phyloP scores from a whole-genome alignment of 768 basidiomycete genomes.

The Rhizopogon sp. region DNA sequence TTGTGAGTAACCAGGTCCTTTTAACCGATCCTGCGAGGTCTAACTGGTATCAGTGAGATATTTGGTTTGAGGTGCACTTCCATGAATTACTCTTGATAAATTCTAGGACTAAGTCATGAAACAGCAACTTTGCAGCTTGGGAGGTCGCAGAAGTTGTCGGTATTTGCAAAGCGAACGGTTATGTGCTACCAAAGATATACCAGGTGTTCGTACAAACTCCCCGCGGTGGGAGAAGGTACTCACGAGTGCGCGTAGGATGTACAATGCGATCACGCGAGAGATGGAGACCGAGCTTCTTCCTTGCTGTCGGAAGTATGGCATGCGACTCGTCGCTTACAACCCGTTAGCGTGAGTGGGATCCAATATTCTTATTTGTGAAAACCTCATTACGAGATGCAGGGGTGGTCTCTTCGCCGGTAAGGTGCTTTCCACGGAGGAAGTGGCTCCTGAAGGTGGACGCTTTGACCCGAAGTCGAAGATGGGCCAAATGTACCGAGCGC shows the following conservation, averaged over 20 bases:
- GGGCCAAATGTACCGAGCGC: constrained; percentile 41
- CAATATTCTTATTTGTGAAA: not conserved
- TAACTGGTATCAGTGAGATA: constrained; percentile 34
- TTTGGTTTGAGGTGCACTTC: constrained; percentile 41
- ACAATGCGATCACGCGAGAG: constrained; percentile 44
- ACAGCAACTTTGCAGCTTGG: constrained; percentile 50
- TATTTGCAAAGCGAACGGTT: constrained; percentile 51
- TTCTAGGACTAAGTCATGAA: not conserved
- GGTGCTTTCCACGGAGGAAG: constrained; percentile 30
- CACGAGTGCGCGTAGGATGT: constrained; percentile 28
- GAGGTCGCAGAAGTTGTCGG: constrained; percentile 56
- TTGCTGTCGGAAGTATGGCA: constrained; percentile 52
- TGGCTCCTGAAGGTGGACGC: constrained; percentile 31
- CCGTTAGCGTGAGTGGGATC: constrained; percentile 38
- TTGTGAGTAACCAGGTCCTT: constrained; percentile 34
- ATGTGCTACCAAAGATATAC: constrained; percentile 51
- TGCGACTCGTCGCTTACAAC: constrained; percentile 53
- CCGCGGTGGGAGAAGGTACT: not conserved
- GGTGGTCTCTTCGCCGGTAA: constrained; percentile 59
- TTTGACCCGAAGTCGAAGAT: constrained; percentile 33
- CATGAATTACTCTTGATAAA: not conserved
- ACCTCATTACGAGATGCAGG: constrained; percentile 10
- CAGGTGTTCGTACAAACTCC: constrained; percentile 37
- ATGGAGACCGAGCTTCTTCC: constrained; percentile 49
- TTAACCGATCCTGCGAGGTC: not conserved